Evolutionary conservation across 495 filamentous ascomycete genomes (phyloP), one percentile per base, ranked within the genome.

Genomic region (Aspergillus avenaceus): DNA sequence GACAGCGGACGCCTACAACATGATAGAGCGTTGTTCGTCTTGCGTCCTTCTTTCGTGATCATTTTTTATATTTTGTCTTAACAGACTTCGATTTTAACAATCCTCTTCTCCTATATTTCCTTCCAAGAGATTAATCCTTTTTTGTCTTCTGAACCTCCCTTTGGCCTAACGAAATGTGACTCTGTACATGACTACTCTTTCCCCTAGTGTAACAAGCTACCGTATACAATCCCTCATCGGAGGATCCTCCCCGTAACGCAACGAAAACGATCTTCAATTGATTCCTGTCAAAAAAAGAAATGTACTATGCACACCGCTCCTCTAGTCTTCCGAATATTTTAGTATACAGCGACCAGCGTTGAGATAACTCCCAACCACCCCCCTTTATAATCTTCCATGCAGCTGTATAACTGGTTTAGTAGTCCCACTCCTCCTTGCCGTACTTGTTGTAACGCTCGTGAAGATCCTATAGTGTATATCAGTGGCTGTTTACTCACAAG

Each of bases 401-500:
- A 53, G 53, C 50, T 47, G 43, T 43, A 24, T 49, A 28, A 52
- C 16, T 27, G n/a, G 42, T 62, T 56, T 67, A 76, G 60, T 71
- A 74, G 60, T 76, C 72, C 60, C 67, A 76, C 63, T 76, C 72
- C 62, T 97, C 93, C 82, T 97, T 97, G 71, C 92, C 93, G 80
- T 85, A 96, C 81, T 98, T 98, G 83, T 98, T 98, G 80, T 83
- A 97, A 68, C 84, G 84, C 58, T 97, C 93, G 73, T 98, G 93
- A 48, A 95, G 80, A 42, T 81, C 74, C 93, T 96, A 51, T 1
- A 18, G 24, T 21, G 14, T 23, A 32, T 41, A 7, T 28, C 11
- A 41, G 24, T 19, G 5, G 14, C 26, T 28, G 2, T 16, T 16
- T 8, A 19, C n/a, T 38, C 34, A 8, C 12, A 18, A 38, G 21